Evolutionary conservation across 257 asterid species (phyloP), one percentile per base, ranked within the genome.

Genomic region (Jacaranda mimosifolia): DNA sequence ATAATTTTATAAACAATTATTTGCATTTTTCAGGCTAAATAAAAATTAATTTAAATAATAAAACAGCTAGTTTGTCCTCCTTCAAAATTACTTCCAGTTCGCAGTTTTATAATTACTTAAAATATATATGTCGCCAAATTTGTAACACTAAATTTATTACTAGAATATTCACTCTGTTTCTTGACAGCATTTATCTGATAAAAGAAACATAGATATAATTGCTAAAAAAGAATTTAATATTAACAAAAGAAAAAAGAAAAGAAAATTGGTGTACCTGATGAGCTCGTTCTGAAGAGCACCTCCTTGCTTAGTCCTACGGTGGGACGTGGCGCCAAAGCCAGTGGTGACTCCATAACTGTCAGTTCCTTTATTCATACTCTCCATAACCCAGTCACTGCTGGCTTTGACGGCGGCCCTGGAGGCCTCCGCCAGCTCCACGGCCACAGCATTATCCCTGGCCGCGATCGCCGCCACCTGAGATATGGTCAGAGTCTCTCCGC

Each of bases 381-480:
- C 97, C 97, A 94, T 89, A 1, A 94, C 97, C 97, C 97, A 92
- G 8, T 94, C 98, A 63, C 97, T 92, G 80, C 98, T 94, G 8
- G 97, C 98, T 89, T 94, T 89, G 14, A 94, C 98, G 39, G 89
- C 97, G 7, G 88, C 92, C 78, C 97, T 74, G 3, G 98, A 80
- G 43, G 84, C 72, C 86, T 94, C 98, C 48, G 97, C 83, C 72
- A 94, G 89, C 88, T 89, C 97, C 79, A 94, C 98, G 73, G 74
- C 84, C 26, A 91, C 92, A 0, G 58, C 93, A 79, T 80, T 76
- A 64, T 86, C 92, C 66, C 84, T 64, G 0, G 90, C 84, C 0
- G 98, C 96, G 56, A 90, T 86, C 71, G 97, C 96, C 38, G 97
- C 98, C 83, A 94, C 97, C 86, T 94, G 98, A 0, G 94, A 76